Conservation (phyloP, 306 rosid species). For the Cicer judaicum region DNA sequence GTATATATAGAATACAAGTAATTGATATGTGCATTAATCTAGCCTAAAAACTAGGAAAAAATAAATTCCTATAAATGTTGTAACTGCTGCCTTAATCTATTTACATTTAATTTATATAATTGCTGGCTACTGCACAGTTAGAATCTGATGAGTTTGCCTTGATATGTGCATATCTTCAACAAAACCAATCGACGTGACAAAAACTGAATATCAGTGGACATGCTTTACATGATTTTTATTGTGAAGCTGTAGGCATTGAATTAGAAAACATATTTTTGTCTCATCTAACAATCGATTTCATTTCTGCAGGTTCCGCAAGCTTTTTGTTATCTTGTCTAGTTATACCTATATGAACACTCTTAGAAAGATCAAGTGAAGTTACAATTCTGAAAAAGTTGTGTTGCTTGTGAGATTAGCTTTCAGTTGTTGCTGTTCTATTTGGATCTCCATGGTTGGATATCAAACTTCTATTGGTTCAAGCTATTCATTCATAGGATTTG, state of each 20-base stretch:
- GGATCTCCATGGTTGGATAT: slow-evolving; percentile 18
- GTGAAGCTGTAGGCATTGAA: background rate
- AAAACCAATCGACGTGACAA: too few species aligned
- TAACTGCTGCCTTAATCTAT: too few species aligned
- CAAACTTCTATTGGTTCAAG: slow-evolving; percentile 39
- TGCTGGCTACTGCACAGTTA: too few species aligned
- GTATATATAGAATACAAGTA: too few species aligned
- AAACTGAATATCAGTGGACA: background rate
- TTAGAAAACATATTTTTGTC: background rate
- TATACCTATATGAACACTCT: slow-evolving; percentile 83
- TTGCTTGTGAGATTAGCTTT: slow-evolving; percentile 32
- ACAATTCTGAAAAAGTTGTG: background rate
- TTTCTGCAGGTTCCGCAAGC: slow-evolving; percentile 85
- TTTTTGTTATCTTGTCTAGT: slow-evolving; percentile 81
- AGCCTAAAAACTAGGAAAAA: too few species aligned
- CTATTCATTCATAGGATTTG: background rate
- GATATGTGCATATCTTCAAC: too few species aligned
- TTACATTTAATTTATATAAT: too few species aligned
- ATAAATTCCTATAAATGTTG: too few species aligned
- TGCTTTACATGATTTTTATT: slow-evolving; percentile 27
- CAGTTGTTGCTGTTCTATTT: slow-evolving; percentile 27
- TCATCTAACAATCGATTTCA: slow-evolving; percentile 10
- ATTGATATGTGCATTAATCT: too few species aligned
- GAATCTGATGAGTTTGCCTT: too few species aligned
- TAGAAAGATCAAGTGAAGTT: slow-evolving; percentile 52